phyloP scores from a whole-genome alignment of 2,329 filamentous ascomycete genomes.

The Lachnellula willkommii region DNA sequence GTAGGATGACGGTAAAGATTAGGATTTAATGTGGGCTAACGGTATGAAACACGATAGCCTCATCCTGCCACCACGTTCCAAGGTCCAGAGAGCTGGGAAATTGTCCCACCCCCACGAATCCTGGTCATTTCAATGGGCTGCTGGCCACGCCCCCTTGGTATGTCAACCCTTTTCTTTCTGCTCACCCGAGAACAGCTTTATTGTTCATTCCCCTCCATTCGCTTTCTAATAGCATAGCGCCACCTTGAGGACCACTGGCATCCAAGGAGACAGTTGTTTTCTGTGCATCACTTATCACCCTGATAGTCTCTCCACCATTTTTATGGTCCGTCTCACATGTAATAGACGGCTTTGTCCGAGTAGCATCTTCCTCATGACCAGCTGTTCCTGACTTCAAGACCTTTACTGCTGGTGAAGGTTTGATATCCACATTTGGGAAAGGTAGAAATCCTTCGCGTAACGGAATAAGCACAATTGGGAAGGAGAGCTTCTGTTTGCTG shows the following conservation, averaged over 20 bases:
- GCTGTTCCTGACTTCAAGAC: constrained; percentile 13
- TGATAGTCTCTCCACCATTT: constrained; percentile 70
- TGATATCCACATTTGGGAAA: constrained; percentile 73
- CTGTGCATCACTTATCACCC: constrained; percentile 65
- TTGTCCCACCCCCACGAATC: background rate
- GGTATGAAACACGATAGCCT: no score
- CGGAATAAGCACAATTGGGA: constrained; percentile 74
- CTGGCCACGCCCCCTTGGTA: background rate
- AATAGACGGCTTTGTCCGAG: constrained; percentile 28
- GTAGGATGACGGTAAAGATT: no score
- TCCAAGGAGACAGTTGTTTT: constrained; percentile 71
- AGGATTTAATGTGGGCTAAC: no score
- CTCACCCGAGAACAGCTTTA: constrained; percentile 12
- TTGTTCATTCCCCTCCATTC: constrained; percentile 35
- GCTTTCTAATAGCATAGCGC: constrained; percentile 61
- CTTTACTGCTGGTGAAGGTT: constrained; percentile 45
- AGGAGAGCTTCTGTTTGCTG: constrained; percentile 39
- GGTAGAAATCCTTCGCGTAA: constrained; percentile 72
- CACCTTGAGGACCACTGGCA: constrained; percentile 58
- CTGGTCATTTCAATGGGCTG: background rate
- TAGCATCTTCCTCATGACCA: constrained; percentile 15
- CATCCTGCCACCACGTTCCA: background rate
- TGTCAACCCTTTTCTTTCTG: background rate
- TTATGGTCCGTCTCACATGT: constrained; percentile 74
- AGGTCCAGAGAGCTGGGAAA: background rate